Percentiles rank a stretch among this genome's conserved stretches.
These are phyloP conservation scores for Laguncularia racemosa DNA, from an alignment of 345 rosid species.

Conservation along the genomic window DNA sequence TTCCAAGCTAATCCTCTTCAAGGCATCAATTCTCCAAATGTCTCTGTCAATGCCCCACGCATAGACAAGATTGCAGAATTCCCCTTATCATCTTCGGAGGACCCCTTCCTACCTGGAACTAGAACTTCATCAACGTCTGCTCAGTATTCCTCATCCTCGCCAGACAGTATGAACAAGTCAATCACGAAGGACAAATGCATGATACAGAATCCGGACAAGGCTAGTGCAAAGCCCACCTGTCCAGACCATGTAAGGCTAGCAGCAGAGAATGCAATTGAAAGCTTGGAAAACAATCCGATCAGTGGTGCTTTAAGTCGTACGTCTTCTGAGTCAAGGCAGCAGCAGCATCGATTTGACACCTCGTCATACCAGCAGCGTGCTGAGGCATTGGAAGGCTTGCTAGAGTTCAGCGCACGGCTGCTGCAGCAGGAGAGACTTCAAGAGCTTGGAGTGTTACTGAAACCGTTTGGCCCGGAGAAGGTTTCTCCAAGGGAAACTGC, in stretches of 20 bases:
- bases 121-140: constrained; percentile 33
- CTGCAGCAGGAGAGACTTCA: constrained; percentile 67
- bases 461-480: constrained; percentile 91
- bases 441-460: constrained; percentile 79
- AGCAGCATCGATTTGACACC: constrained; percentile 67
- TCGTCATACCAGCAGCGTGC: constrained; percentile 92
- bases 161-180: constrained; percentile 30
- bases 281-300: constrained; percentile 26
- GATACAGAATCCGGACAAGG: constrained; percentile 28
- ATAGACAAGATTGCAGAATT: constrained; percentile 87
- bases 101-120: constrained; percentile 28
- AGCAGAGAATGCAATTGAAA: constrained; percentile 12
- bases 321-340: constrained; percentile 37
- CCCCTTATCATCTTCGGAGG: constrained; percentile 48
- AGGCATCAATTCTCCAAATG: constrained; percentile 49
- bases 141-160: constrained; percentile 35
- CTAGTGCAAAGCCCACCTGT: constrained; percentile 15
- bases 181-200: constrained; percentile 87
- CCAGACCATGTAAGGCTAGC: background rate
- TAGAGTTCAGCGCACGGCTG: constrained; percentile 86
- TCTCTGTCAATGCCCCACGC: constrained; percentile 86
- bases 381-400: constrained; percentile 91
- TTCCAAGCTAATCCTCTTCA: constrained; percentile 21
- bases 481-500: constrained; percentile 96
- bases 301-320: constrained; percentile 34